Percentiles rank a stretch among this genome's conserved stretches.
These are phyloP conservation scores for Ceratocystis smalleyi DNA, from an alignment of 2,329 filamentous ascomycete genomes.

Conservation along the genomic window DNA sequence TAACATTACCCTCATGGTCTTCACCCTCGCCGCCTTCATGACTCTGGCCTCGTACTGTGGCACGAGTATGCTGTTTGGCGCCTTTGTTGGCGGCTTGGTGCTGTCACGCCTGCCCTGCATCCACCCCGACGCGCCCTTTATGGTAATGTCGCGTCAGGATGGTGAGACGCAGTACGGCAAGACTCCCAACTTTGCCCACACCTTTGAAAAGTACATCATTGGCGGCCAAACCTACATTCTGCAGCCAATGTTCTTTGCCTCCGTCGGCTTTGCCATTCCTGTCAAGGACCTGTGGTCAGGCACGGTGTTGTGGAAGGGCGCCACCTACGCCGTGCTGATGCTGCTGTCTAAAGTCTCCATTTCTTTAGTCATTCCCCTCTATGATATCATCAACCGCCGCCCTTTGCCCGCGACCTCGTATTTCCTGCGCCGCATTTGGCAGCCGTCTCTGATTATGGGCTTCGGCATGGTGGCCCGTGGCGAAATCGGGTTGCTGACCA, in stretches of 20 bases:
- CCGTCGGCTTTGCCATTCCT: slow-evolving; percentile 45
- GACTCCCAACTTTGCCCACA: slow-evolving; percentile 26
- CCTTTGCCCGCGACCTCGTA: not conserved
- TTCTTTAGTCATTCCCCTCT: slow-evolving; percentile 18
- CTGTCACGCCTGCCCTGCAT: slow-evolving; percentile 26
- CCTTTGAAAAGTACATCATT: slow-evolving; percentile 26
- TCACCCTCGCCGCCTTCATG: slow-evolving; percentile 22
- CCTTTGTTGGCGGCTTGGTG: slow-evolving; percentile 28
- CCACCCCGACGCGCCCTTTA: slow-evolving; percentile 24
- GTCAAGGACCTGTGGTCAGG: slow-evolving; percentile 39
- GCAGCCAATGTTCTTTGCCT: slow-evolving; percentile 43
- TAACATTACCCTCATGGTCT: slow-evolving; percentile 23
- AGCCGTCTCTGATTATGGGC: slow-evolving; percentile 39
- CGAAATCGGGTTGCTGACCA: slow-evolving; percentile 45
- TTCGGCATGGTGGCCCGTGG: slow-evolving; percentile 44
- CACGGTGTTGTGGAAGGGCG: slow-evolving; percentile 38
- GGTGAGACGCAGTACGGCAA: slow-evolving; percentile 23
- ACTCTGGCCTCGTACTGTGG: slow-evolving; percentile 25
- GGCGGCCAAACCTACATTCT: slow-evolving; percentile 30
- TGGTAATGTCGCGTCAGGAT: slow-evolving; percentile 23
- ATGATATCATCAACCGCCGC: slow-evolving; percentile 23
- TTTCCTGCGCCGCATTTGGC: slow-evolving; percentile 23
- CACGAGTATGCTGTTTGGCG: slow-evolving; percentile 26
- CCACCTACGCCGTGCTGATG: slow-evolving; percentile 43
- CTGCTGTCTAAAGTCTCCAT: slow-evolving; percentile 27